Base-by-base conservation (phyloP, 2,329 filamentous ascomycete genomes). In the Pseudocercospora eumusae region DNA sequence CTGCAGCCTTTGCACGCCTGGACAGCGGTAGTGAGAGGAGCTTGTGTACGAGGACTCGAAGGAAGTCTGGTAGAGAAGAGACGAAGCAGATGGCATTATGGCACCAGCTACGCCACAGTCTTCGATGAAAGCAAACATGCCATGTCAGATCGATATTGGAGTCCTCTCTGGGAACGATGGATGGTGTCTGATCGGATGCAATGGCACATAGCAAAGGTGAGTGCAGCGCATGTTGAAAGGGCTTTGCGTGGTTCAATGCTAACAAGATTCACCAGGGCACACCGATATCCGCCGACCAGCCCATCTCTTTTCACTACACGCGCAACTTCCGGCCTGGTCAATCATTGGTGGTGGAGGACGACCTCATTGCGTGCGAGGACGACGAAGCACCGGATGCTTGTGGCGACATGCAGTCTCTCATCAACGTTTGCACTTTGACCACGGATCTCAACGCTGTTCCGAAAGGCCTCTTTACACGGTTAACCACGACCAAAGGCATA, bases 121-220 rank as follows among this genome's bases (percentile, higher is more conserved):
- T 93, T 90, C 73, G 89, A 93, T 67, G 88, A 90, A 71, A 82
- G 84, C 54, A 90, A 88, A 72, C 90, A 93, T 74, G 84, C 85
- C 3, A 84, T 90, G 5, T 84, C 81, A 47, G 90, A 92, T 74
- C 79, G 89, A 56, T 93, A 93, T 72, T 93, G 89, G 89, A 89
- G 86, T 67, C 89, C 88, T 5, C 75, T 92, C 23, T 92, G 89
- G 89, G 89, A 92, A 77, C 78, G 89, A 54, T 92, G 88, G 89
- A 92, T 92, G 89, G 89, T 93, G 6, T 87, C 84, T 50, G 88
- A 93, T 74, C 83, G 90, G 53, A 92, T 93, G 89, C 88, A 92
- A 76, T 93, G 90, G 90, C 89, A 92, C 75, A 91, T 92, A 73
- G 85, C 86, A 64, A 92, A 91, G 83, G 88, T 87, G 70, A 68